A percentile compares a stretch with the other conserved stretches of the same genome.
Conservation (phyloP, 2,329 filamentous ascomycete genomes). For the Bipolaris victoriae region DNA sequence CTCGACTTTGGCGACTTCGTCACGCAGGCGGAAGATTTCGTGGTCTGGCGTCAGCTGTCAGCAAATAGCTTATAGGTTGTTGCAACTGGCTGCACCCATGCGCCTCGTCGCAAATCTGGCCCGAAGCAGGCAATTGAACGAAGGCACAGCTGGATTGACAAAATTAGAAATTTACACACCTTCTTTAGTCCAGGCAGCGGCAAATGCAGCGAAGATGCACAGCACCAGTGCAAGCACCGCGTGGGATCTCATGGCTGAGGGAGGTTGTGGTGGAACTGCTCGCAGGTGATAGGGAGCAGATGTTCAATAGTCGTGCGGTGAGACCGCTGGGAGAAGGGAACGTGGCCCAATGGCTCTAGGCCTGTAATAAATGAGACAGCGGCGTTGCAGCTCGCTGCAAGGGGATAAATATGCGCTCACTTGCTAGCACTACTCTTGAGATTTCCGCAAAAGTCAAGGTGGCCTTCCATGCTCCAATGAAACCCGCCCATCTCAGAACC, state of each 20-base stretch:
- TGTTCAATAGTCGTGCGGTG: constrained; percentile 25
- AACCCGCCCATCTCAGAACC: constrained; percentile 14
- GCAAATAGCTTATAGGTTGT: constrained; percentile 16
- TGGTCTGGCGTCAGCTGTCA: constrained; percentile 67
- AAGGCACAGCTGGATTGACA: constrained; percentile 6
- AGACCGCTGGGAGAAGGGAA: constrained; percentile 27
- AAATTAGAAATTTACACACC: constrained; percentile 57
- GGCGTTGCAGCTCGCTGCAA: constrained; percentile 13
- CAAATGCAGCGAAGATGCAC: constrained; percentile 69
- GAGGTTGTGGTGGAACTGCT: constrained; percentile 24
- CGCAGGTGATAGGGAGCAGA: constrained; percentile 31
- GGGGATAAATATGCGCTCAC: constrained; percentile 10
- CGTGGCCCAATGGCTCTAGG: constrained; percentile 33
- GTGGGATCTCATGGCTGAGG: constrained; percentile 71
- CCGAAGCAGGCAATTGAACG: constrained; percentile 9
- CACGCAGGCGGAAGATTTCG: constrained; percentile 94
- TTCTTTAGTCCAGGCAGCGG: constrained; percentile 87
- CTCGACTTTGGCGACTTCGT: constrained; percentile 79
- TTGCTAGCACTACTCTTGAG: not conserved
- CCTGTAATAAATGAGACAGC: constrained; percentile 11
- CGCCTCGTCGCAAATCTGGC: constrained; percentile 19
- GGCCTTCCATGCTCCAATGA: constrained; percentile 4
- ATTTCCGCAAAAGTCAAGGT: constrained; percentile 13
- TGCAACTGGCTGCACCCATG: constrained; percentile 23
- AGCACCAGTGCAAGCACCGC: constrained; percentile 70